These are phyloP conservation scores for Colletotrichum shisoi DNA, from an alignment of 2,329 filamentous ascomycete genomes.

Conservation along the genomic window DNA sequence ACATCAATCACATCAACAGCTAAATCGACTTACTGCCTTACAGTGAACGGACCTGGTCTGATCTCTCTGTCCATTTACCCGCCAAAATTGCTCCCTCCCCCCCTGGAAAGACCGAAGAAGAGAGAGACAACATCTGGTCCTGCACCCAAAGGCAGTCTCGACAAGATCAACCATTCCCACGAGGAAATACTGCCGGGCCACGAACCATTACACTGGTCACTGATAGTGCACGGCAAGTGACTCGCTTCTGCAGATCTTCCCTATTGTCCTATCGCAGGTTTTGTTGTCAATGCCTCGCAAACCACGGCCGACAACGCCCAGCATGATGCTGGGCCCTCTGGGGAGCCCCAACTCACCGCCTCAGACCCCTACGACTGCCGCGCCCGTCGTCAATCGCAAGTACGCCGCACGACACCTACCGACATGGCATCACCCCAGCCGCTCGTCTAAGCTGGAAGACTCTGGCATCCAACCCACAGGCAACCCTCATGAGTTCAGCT, in stretches of 20 bases:
- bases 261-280: not conserved
- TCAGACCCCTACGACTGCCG: slow-evolving; percentile 54
- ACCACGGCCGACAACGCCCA: slow-evolving; percentile 55
- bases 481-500: slow-evolving; percentile 55
- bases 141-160: slow-evolving; percentile 22
- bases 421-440: slow-evolving; percentile 47
- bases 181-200: not conserved
- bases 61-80: slow-evolving; percentile 29
- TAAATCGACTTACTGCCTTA: slow-evolving; percentile 33
- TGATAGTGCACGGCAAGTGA: not conserved
- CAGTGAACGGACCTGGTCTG: slow-evolving; percentile 32
- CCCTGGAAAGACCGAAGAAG: slow-evolving; percentile 29
- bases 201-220: not conserved
- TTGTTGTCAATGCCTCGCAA: slow-evolving; percentile 45
- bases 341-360: slow-evolving; percentile 57
- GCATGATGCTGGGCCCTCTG: slow-evolving; percentile 50
- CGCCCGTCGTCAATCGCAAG: slow-evolving; percentile 49
- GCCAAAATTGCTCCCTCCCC: slow-evolving; percentile 24
- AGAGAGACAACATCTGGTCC: slow-evolving; percentile 18
- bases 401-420: slow-evolving; percentile 46
- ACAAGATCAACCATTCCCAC: slow-evolving; percentile 28
- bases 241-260: not conserved
- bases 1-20: slow-evolving; percentile 12
- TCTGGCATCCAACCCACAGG: slow-evolving; percentile 55
- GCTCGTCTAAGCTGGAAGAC: slow-evolving; percentile 46